Evolutionary conservation across 495 filamentous ascomycete genomes (phyloP).

Genomic region (Podospora pseudocomata): DNA sequence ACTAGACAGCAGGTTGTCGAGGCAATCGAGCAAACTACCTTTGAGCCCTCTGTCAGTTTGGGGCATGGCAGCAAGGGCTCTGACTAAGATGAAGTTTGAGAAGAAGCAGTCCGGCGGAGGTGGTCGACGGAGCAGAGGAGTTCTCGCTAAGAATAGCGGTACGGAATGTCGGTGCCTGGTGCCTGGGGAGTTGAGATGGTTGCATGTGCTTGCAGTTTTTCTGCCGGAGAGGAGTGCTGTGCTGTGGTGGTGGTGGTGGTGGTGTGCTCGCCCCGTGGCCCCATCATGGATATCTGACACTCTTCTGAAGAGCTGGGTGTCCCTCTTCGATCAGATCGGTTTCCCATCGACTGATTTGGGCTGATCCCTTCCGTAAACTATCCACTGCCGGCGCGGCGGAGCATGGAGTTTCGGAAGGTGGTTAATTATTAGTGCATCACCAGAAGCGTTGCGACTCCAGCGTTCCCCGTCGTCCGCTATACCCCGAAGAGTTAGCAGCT

Average conservation of each 20-base stretch:
- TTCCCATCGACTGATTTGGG: neutral
- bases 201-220: constrained; percentile 2
- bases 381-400: neutral
- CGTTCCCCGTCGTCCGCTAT: neutral
- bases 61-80: neutral
- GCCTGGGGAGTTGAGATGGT: neutral
- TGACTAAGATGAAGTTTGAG: constrained; percentile 1
- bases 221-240: neutral
- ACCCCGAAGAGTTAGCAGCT: neutral
- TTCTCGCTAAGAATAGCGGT: constrained; percentile 9
- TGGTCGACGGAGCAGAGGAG: neutral
- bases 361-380: neutral
- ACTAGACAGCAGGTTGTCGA: neutral
- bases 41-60: no score
- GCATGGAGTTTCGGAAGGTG: neutral
- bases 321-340: neutral
- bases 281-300: neutral
- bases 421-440: neutral
- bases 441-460: neutral
- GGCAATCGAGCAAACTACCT: neutral
- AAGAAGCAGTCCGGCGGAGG: neutral
- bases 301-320: neutral
- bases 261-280: neutral
- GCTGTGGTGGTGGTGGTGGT: neutral
- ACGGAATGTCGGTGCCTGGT: neutral